Conservation (phyloP, 2,329 filamentous ascomycete genomes). For the Sarocladium brachiariae region DNA sequence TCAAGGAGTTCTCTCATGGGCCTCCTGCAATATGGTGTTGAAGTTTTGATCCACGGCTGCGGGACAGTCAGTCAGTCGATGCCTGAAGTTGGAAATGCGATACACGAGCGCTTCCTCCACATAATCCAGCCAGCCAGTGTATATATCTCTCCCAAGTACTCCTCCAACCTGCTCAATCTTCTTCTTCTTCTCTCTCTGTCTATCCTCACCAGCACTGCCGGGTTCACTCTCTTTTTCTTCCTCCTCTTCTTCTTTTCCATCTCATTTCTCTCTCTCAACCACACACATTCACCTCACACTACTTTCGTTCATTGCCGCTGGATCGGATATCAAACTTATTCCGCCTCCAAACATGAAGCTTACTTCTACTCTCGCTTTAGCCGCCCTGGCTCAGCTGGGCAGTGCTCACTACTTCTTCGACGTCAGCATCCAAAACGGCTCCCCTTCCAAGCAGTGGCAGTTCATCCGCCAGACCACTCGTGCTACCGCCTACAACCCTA, state of each 20-base stretch:
- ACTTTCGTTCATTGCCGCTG: constrained; percentile 9
- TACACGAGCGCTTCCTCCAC: background rate
- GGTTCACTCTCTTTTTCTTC: background rate
- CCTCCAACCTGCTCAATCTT: constrained; percentile 6
- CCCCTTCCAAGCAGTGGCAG: constrained; percentile 12
- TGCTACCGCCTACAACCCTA: constrained; percentile 19
- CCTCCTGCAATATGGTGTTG: background rate
- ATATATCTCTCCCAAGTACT: background rate
- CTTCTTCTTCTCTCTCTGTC: background rate
- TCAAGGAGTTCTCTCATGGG: background rate
- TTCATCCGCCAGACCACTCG: constrained; percentile 22
- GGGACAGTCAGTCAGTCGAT: background rate
- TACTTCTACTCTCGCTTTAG: constrained; percentile 12
- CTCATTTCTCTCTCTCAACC: background rate
- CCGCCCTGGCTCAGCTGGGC: constrained; percentile 17
- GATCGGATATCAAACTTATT: constrained; percentile 7
- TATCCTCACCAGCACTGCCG: background rate
- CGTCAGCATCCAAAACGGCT: constrained; percentile 17
- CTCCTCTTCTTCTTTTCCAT: background rate
- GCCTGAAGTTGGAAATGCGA: background rate
- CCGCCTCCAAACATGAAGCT: constrained; percentile 16
- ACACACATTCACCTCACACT: too few relatives aligned
- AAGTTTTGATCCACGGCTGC: background rate
- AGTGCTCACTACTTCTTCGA: constrained; percentile 25
- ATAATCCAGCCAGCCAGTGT: background rate